Base-by-base conservation (phyloP, 495 filamentous ascomycete species). In the Neurospora sp. region DNA sequence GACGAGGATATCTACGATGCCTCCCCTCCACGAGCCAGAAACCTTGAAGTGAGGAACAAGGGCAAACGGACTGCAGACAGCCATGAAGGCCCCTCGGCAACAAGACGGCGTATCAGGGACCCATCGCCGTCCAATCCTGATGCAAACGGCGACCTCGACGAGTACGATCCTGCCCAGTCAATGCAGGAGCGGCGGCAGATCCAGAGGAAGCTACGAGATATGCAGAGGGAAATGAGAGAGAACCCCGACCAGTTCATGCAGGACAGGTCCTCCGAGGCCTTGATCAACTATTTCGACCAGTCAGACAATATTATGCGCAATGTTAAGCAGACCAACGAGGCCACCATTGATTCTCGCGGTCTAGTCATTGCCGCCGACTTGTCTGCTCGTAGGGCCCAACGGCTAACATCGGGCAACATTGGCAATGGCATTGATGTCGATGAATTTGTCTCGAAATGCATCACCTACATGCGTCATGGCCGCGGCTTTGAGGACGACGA, bases 311-410 rank as follows among this genome's bases (percentile, higher is more conserved):
- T 90, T 11, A 91, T 90, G 77, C 80, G 80, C 37, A 83, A 88
- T 40, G 93, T 98, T 70, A 96, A 93, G 75, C 94, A 98, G 78
- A 96, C 96, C 2, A 88, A 88, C n/a, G 96, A 99, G 79, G 96
- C 96, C 2, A 93, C 91, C 4, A 90, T 97, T 73, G 96, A 99
- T 78, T 92, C 95, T 1, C 90, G 93, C 54, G 85, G 96, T 45
- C 85, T 98, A 11, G 92, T 97, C 13, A 88, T 85, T 40, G 89
- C 90, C 0, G 90, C 92, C 24, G 96, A 98, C 74, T 82, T 94
- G 3, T 89, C 91, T 0, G 89, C 91, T 72, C 92, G 92, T 72
- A 93, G 92, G 76, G 89, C 90, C 0, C 82, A 89, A 37, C 88
- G 91, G 39, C 83, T 94, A 11, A 90, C 90, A 4, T 82, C 91